These are phyloP conservation scores for Xylaria venustula DNA, from an alignment of 495 filamentous ascomycete species.

Conservation along the genomic window DNA sequence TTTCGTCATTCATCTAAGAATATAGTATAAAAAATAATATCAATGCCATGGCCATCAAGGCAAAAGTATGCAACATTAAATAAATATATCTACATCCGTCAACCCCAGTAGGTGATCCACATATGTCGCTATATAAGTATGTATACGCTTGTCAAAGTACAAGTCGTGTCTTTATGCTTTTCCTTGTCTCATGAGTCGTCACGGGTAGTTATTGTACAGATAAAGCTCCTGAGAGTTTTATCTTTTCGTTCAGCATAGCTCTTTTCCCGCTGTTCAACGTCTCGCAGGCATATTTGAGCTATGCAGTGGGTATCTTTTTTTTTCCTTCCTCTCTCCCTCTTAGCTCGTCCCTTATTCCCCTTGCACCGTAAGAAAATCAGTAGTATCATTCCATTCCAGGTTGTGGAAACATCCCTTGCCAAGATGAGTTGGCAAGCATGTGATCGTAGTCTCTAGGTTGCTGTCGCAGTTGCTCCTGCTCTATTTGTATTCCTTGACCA, in stretches of 20 bases:
- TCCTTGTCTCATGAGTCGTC: constrained; percentile 6
- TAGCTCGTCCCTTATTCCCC: background rate
- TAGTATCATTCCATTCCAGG: constrained; percentile 29
- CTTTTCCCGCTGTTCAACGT: background rate
- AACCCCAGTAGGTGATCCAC: background rate
- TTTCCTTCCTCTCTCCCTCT: background rate
- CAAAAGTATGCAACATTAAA: too few relatives aligned
- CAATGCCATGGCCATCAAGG: too few relatives aligned
- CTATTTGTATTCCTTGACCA: constrained; percentile 15
- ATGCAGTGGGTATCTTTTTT: constrained; percentile 32
- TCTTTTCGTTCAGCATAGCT: background rate
- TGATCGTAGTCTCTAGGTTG: constrained; percentile 40
- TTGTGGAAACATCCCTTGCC: constrained; percentile 32
- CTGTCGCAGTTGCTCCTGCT: constrained; percentile 31
- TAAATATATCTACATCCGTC: background rate
- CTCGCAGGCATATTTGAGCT: constrained; percentile 9
- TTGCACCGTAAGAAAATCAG: constrained; percentile 14
- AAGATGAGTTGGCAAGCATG: constrained; percentile 35
- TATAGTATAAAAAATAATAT: too few relatives aligned
- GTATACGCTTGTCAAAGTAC: background rate
- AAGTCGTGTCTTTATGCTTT: constrained; percentile 5
- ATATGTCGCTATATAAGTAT: background rate
- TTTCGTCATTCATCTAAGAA: too few relatives aligned
- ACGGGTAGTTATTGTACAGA: constrained; percentile 2
- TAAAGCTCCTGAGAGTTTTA: background rate